Base-by-base conservation (phyloP, 495 filamentous ascomycete genomes). In the Copromyces sp. region DNA sequence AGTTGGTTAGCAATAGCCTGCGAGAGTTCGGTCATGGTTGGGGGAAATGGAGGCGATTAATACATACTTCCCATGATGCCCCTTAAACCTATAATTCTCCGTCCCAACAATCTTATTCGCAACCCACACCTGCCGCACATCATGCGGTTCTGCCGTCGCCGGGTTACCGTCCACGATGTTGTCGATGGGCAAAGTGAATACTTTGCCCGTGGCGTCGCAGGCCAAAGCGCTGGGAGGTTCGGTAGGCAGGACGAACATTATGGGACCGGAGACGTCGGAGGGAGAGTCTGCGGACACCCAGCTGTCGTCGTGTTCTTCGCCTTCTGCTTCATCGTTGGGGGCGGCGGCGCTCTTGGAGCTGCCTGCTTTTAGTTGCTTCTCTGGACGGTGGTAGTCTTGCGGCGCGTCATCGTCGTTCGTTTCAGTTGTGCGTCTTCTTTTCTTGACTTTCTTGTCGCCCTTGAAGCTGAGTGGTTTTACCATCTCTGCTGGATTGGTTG, bases 71-170 rank as follows among this genome's bases (percentile, higher is more conserved):
- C 95, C 94, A 83, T 95, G 90, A 80, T 93, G 89, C 0, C 91
- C 91, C 82, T 97, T 97, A 79, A 99, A 93, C 72, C 91, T 92
- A 76, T 90, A 89, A 39, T 84, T 80, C 73, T 96, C 93, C 11
- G 90, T 93, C 4, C 95, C 95, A 5, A 92, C 90, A 20, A 97
- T 90, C 73, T 86, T 85, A 74, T 92, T 97, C 70, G 93, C 94
- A 71, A 98, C 87, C 94, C 94, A 98, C 24, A 99, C 95, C 82
- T 98, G 94, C 73, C 94, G 85, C 29, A 98, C 93, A 80, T 97
- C 93, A 77, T 97, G 94, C 68, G 95, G 95, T 81, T 98, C 95
- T 40, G 95, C 93, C 4, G 89, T 96, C 17, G 83, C 73, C 5
- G 92, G 88, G 81, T 95, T 90, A 29, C 86, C 89, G 70, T 95